Conservation (phyloP, 2,329 filamentous ascomycete genomes). For the Phaeoacremonium minimum region DNA sequence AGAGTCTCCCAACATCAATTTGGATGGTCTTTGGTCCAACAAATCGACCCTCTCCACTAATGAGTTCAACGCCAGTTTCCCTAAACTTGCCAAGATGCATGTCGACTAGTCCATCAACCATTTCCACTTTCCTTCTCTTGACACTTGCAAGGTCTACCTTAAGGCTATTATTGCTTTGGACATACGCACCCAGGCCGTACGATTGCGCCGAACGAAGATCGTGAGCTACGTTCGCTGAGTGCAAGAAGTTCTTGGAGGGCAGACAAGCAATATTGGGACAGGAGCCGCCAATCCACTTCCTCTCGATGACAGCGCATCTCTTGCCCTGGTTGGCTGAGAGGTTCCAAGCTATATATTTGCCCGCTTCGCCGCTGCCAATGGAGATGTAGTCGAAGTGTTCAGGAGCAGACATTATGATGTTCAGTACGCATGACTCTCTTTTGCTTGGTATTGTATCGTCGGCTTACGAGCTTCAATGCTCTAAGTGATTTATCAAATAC, state of each 20-base stretch:
- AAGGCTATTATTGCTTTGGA: not conserved
- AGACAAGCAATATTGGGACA: constrained; percentile 5
- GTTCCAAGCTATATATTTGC: constrained; percentile 3
- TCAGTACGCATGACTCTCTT: no score
- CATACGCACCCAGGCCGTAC: constrained; percentile 1
- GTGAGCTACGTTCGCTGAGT: constrained; percentile 3
- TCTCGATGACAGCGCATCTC: constrained; percentile 5
- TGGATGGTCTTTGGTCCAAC: constrained; percentile 2
- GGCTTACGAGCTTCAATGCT: no score
- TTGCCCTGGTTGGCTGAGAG: constrained; percentile 4
- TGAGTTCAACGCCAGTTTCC: constrained; percentile 2
- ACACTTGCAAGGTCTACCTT: constrained; percentile 1
- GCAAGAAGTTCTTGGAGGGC: constrained; percentile 3
- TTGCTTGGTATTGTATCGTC: no score
- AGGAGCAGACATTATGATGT: not conserved
- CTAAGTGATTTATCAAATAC: no score
- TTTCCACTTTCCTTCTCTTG: constrained; percentile 1
- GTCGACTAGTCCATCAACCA: constrained; percentile 2
- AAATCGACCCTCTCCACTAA: constrained; percentile 1
- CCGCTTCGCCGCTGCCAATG: constrained; percentile 1
- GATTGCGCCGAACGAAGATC: not conserved
- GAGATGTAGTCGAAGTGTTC: not conserved
- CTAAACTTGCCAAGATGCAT: not conserved
- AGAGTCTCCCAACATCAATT: constrained; percentile 1
- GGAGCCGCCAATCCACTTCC: constrained; percentile 5